Base-by-base conservation (phyloP, 106 monocot species). In the Hemerocallis citrina region DNA sequence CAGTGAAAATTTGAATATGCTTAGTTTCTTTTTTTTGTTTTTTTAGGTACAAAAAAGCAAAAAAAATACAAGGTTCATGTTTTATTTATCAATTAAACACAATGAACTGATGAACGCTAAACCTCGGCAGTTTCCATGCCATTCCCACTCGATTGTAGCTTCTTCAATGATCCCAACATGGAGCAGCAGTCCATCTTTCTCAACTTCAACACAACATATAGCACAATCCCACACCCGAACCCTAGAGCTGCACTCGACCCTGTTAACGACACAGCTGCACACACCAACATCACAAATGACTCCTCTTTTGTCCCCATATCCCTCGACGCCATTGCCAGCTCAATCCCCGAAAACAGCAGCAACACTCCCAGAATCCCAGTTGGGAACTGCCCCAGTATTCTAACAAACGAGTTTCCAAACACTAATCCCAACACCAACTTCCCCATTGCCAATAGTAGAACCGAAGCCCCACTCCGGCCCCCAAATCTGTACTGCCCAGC, bases 241-340 rank as follows among this genome's bases (percentile, higher is more conserved):
- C 94, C 94, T 1, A 86, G 68, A 8, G 83, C 89, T 16, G 89
- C 83, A 51, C 82, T 83, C 16, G 82, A 78, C 1, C 79, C 79
- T 24, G 85, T 83, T 21, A 89, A 68, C 14, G 94, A 94, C 14
- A 94, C 78, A 32, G 89, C 85, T 8, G 94, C 89, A 34, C 82
- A 85, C 9, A 85, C 44, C 46, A 94, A 56, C 89, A 94, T 94
- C 16, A 94, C 80, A 54, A 89, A 93, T 1, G 93, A 79, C 39
- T 85, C 81, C 74, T 85, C 74, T 68, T 89, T 93, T 23, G 58
- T 79, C 36, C 75, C 72, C 93, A 93, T 85, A 52, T 93, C 93
- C 74, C 79, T 79, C 47, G 85, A 79, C 16, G 93, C 88, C 88
- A 93, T 93, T 6, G 93, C 93, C 65, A 93, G 69, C 75, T 93